Conservation (phyloP, 2,329 filamentous ascomycete genomes). For the Daldinia eschscholtzii region DNA sequence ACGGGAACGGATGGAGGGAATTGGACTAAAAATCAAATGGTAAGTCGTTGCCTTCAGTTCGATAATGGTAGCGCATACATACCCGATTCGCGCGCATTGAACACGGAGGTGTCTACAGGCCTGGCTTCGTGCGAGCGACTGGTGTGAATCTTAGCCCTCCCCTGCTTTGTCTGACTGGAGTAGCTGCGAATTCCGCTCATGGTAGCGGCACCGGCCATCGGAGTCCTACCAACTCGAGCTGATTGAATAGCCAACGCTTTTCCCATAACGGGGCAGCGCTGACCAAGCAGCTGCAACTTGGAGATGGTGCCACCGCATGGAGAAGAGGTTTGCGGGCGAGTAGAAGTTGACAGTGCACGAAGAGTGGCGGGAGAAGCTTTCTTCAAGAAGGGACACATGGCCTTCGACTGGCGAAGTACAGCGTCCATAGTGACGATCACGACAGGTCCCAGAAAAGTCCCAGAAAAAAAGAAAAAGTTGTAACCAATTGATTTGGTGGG, state of each 20-base stretch:
- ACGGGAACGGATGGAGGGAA: slow-evolving; percentile 52
- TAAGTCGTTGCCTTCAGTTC: slow-evolving; percentile 38
- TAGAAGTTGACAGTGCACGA: slow-evolving; percentile 85
- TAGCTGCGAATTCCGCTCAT: slow-evolving; percentile 65
- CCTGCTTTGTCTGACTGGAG: slow-evolving; percentile 64
- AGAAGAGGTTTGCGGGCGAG: slow-evolving; percentile 74
- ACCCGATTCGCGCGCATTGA: slow-evolving; percentile 65
- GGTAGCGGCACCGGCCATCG: slow-evolving; percentile 57
- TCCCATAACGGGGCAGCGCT: slow-evolving; percentile 98
- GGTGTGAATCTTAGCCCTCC: slow-evolving; percentile 84
- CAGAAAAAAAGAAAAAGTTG: neutral
- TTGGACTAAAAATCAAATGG: slow-evolving; percentile 49
- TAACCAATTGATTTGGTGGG: slow-evolving; percentile 22
- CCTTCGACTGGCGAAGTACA: slow-evolving; percentile 93
- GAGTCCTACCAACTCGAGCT: slow-evolving; percentile 63
- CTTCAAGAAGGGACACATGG: slow-evolving; percentile 97
- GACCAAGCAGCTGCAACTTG: slow-evolving; percentile 92
- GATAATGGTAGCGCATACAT: slow-evolving; percentile 26
- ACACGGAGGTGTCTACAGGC: slow-evolving; percentile 73
- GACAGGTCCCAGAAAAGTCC: slow-evolving; percentile 19
- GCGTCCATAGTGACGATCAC: slow-evolving; percentile 79
- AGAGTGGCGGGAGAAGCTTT: slow-evolving; percentile 92
- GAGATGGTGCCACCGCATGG: slow-evolving; percentile 94
- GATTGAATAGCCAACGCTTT: slow-evolving; percentile 93
- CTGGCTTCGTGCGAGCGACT: slow-evolving; percentile 82